Percentiles rank a stretch among this genome's conserved stretches.
Conservation (phyloP, 2,329 filamentous ascomycete species). For the Clonostachys sp. region DNA sequence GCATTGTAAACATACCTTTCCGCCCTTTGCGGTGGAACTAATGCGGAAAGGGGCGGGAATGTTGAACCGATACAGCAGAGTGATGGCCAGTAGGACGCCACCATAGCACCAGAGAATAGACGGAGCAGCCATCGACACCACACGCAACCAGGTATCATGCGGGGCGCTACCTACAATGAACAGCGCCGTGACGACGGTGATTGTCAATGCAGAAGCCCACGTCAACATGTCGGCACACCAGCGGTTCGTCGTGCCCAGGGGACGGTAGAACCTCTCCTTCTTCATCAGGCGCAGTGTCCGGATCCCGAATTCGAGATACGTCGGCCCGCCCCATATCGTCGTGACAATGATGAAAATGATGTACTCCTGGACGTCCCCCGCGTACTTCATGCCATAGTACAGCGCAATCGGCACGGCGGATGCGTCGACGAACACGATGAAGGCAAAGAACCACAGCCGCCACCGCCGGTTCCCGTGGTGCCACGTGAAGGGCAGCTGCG, state of each 20-base stretch:
- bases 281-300: slow-evolving; percentile 42
- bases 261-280: slow-evolving; percentile 43
- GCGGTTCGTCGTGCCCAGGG: slow-evolving; percentile 36
- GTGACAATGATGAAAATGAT: slow-evolving; percentile 48
- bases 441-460: slow-evolving; percentile 40
- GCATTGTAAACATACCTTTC: slow-evolving; percentile 16
- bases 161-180: slow-evolving; percentile 47
- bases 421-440: slow-evolving; percentile 40
- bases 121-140: slow-evolving; percentile 45
- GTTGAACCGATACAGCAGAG: slow-evolving; percentile 24
- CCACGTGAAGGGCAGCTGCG: slow-evolving; percentile 33
- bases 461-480: slow-evolving; percentile 30
- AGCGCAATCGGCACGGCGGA: slow-evolving; percentile 41
- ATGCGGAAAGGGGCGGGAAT: slow-evolving; percentile 55
- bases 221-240: slow-evolving; percentile 48
- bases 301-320: slow-evolving; percentile 46
- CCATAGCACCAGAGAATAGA: slow-evolving; percentile 44
- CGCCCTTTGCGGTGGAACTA: slow-evolving; percentile 57
- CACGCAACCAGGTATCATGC: slow-evolving; percentile 40
- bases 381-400: slow-evolving; percentile 44
- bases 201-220: slow-evolving; percentile 38
- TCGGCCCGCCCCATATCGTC: slow-evolving; percentile 50
- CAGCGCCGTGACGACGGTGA: slow-evolving; percentile 42
- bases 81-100: slow-evolving; percentile 30
- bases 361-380: slow-evolving; percentile 27